These are phyloP conservation scores for Xylaria curta DNA, from an alignment of 495 filamentous ascomycete species.

Conservation along the genomic window DNA sequence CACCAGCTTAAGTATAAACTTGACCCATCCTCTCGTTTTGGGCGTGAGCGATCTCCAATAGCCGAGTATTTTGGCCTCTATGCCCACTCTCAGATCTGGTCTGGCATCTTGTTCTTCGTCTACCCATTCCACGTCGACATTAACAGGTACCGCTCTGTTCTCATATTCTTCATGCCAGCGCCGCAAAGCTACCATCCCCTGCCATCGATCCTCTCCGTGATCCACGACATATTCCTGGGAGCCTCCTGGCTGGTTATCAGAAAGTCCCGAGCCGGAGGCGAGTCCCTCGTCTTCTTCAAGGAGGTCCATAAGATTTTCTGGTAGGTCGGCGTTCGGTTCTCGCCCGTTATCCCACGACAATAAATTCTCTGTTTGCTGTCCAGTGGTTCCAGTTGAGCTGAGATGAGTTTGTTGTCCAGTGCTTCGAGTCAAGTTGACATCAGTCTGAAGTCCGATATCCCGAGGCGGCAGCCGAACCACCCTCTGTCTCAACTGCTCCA, in stretches of 20 bases:
- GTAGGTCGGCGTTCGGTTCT: not conserved
- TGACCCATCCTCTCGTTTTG: too few species aligned
- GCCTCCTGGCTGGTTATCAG: too few species aligned
- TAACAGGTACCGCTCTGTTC: not conserved
- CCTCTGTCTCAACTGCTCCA: not conserved
- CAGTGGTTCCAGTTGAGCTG: not conserved
- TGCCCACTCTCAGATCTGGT: not conserved
- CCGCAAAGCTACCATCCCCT: not conserved
- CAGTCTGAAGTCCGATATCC: not conserved
- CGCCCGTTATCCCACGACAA: not conserved
- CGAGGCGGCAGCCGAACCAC: not conserved
- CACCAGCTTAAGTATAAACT: too few species aligned
- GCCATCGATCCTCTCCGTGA: not conserved
- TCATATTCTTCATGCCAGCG: not conserved
- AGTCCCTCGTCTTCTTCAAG: not conserved
- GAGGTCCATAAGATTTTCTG: not conserved
- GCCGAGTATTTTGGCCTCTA: not conserved
- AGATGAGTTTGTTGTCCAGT: not conserved
- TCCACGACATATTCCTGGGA: not conserved
- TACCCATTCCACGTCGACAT: not conserved
- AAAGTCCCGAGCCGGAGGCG: not conserved
- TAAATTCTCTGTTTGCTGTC: not conserved
- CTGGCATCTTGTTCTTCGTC: not conserved
- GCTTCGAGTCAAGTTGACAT: not conserved
- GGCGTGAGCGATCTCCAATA: not conserved